These are phyloP conservation scores for Rhodotorula mucilaginosa DNA, from an alignment of 1,284 basidiomycete genomes.

Conservation along the genomic window DNA sequence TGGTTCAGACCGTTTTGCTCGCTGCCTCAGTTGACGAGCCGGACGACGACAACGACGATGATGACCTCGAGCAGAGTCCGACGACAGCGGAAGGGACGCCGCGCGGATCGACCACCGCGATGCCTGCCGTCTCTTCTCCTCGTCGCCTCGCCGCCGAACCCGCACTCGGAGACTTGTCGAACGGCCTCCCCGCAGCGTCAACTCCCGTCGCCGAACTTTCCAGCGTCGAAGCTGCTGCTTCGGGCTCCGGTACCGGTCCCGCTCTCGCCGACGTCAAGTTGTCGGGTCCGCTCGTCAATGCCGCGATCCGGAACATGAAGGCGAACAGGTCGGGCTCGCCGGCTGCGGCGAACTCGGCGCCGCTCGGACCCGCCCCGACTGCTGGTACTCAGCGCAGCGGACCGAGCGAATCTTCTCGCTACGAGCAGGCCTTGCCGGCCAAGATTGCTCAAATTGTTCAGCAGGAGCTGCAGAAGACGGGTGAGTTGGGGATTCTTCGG, in stretches of 20 bases:
- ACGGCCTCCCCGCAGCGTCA: neutral
- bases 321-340: neutral
- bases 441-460: conserved; percentile 63
- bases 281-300: conserved; percentile 19
- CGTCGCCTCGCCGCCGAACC: neutral
- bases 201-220: neutral
- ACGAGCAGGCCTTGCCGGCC: conserved; percentile 62
- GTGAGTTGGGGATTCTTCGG: conserved; percentile 52
- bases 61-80: neutral
- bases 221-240: neutral
- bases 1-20: neutral
- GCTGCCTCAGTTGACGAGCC: neutral
- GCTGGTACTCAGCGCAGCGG: neutral
- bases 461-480: conserved; percentile 66
- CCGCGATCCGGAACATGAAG: conserved; percentile 23
- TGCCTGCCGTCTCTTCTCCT: neutral
- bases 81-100: conserved; percentile 2
- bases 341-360: neutral
- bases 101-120: neutral
- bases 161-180: conserved; percentile 1
- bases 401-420: conserved; percentile 40
- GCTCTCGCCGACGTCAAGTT: neutral
- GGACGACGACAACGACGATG: conserved; percentile 3
- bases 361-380: neutral
- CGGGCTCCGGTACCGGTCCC: neutral